These are phyloP conservation scores for Lactarius sanguifluus DNA, from an alignment of 768 basidiomycete genomes.

Conservation along the genomic window DNA sequence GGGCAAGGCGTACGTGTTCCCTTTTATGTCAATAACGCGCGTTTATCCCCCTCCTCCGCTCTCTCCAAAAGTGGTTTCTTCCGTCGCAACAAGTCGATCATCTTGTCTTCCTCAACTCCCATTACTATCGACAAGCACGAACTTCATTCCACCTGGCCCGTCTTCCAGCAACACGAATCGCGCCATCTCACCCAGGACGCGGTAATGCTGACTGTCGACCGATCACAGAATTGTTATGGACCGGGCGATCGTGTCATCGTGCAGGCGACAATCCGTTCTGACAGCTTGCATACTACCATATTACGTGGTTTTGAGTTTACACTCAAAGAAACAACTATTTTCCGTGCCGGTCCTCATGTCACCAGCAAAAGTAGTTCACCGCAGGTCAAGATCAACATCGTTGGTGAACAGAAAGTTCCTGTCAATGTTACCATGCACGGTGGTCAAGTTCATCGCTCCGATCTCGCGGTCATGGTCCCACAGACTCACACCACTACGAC, in stretches of 20 bases:
- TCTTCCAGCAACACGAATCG: slow-evolving; percentile 76
- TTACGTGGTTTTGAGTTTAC: slow-evolving; percentile 83
- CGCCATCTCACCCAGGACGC: slow-evolving; percentile 67
- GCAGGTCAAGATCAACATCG: slow-evolving; percentile 50
- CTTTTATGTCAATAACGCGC: background rate
- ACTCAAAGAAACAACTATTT: slow-evolving; percentile 74
- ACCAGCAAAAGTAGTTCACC: slow-evolving; percentile 60
- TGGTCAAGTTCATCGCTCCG: slow-evolving; percentile 67
- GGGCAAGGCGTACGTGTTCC: slow-evolving; percentile 68
- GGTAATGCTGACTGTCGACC: slow-evolving; percentile 72
- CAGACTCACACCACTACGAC: slow-evolving; percentile 77
- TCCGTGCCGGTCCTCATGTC: slow-evolving; percentile 58
- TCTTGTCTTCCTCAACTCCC: slow-evolving; percentile 62
- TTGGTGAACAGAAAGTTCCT: slow-evolving; percentile 71
- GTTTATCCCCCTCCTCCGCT: background rate
- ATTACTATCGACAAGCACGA: slow-evolving; percentile 94
- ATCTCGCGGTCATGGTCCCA: slow-evolving; percentile 69
- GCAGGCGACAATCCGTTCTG: slow-evolving; percentile 69
- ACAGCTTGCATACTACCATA: slow-evolving; percentile 63
- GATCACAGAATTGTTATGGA: slow-evolving; percentile 77
- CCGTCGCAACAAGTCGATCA: slow-evolving; percentile 71
- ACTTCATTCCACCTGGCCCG: slow-evolving; percentile 89
- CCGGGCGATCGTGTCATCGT: slow-evolving; percentile 81
- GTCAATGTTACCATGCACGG: slow-evolving; percentile 74
- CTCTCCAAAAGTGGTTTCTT: slow-evolving; percentile 65